A percentile compares a stretch with the other conserved stretches of the same genome.
Evolutionary conservation across 768 basidiomycete genomes (phyloP).

Genomic region (Tephrocybe sp.): DNA sequence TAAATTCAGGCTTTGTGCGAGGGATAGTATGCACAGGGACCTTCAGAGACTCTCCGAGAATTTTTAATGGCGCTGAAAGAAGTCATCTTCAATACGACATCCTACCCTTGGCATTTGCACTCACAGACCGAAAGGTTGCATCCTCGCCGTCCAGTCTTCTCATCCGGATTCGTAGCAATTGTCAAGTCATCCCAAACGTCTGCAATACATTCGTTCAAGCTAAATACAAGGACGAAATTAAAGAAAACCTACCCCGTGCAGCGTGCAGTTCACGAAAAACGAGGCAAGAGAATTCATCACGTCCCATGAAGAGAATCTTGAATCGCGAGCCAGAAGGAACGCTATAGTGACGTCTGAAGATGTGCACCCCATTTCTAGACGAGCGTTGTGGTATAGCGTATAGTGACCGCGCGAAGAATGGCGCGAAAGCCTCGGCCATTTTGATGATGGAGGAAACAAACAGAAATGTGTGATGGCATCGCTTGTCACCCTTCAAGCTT

Average conservation of each 20-base stretch:
- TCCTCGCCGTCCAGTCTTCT: slow-evolving; percentile 58
- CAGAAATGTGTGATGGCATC: too few species aligned
- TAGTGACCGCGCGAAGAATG: too few species aligned
- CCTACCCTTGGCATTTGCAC: slow-evolving; percentile 16
- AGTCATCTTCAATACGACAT: slow-evolving; percentile 6
- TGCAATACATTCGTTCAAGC: slow-evolving; percentile 27
- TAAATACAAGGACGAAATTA: background rate
- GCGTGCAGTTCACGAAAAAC: slow-evolving; percentile 63
- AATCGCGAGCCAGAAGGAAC: slow-evolving; percentile 33
- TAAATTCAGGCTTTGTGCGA: slow-evolving; percentile 54
- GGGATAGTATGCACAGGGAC: slow-evolving; percentile 66
- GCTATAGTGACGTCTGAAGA: background rate
- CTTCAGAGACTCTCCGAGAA: slow-evolving; percentile 48
- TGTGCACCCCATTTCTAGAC: background rate
- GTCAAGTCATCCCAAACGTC: slow-evolving; percentile 74
- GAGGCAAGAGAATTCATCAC: slow-evolving; percentile 82
- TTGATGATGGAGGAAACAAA: too few species aligned
- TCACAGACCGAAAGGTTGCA: slow-evolving; percentile 56
- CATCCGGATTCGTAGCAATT: slow-evolving; percentile 73
- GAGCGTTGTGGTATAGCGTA: background rate
- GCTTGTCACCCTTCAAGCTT: too few species aligned
- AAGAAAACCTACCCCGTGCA: slow-evolving; percentile 50
- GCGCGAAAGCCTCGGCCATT: too few species aligned
- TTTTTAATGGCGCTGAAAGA: slow-evolving; percentile 72
- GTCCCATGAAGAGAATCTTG: slow-evolving; percentile 84